Evolutionary conservation across 2,329 filamentous ascomycete species (phyloP), one percentile per base, ranked within the genome.

Genomic region (Ceratocystis smalleyi): DNA sequence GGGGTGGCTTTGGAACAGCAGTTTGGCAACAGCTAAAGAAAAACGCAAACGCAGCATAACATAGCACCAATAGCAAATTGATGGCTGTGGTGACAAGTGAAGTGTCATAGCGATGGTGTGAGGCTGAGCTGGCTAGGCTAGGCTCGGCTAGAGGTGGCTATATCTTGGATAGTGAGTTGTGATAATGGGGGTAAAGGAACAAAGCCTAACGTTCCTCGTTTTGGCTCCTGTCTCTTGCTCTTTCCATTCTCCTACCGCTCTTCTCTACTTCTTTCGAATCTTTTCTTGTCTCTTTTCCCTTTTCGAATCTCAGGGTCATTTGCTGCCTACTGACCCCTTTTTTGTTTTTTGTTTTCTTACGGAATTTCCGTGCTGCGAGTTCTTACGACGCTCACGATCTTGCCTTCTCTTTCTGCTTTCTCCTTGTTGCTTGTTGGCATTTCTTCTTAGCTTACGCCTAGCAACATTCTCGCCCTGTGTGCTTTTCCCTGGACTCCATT

Each of bases 311-410:
- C 35, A 40, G 12, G 35, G 35, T 10, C 35, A 40, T 40, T 5
- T 15, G 35, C 35, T 12, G 35, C 35, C 35, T 40, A 40, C 35
- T 40, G 10, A 40, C 35, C 10, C 35, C 15, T 40, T 35, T 40
- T 15, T 40, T 40, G 6, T 35, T 35, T 35, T 12, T 40, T 40
- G 35, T 12, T 12, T 40, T 15, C n/a, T 61, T 61, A 12, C 32
- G 32, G 32, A 45, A 15, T 61, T 61, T 43, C 35, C 27, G 59
- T 61, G 59, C 24, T 43, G 59, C 59, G 59, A 17, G 59, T 61
- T 45, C 43, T 43, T 61, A 43, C 43, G 35, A 61, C 35, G 35
- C 59, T 61, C 35, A 61, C 43, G 59, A 27, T 61, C 35, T 27
- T 22, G 35, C 4, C 45, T 43, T 24, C 4, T 57, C 10, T 57